These are phyloP conservation scores for Inga leiocalycina DNA, from an alignment of 306 rosid species.

Conservation along the genomic window DNA sequence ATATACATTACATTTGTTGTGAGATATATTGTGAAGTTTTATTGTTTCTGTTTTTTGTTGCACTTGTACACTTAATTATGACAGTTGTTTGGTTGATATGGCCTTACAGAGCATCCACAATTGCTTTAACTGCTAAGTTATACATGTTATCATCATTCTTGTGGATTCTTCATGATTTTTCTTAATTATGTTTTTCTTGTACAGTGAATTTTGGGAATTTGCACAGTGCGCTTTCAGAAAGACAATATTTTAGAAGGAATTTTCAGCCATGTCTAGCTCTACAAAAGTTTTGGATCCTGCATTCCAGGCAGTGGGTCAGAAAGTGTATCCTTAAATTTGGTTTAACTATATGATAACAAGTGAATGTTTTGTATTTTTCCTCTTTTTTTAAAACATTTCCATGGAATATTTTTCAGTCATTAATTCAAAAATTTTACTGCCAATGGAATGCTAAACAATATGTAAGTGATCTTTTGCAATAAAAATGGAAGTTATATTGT, in stretches of 20 bases:
- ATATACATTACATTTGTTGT: conserved; percentile 13
- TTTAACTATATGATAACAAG: conserved; percentile 33
- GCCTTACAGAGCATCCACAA: conserved; percentile 20
- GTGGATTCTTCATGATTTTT: conserved; percentile 18
- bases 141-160: conserved; percentile 25
- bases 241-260: conserved; percentile 39
- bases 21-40: background rate
- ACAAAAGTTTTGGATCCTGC: conserved; percentile 93
- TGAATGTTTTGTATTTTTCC: conserved; percentile 1
- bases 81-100: conserved; percentile 13
- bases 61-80: conserved; percentile 12
- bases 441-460: conserved; percentile 10
- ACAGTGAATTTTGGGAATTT: conserved; percentile 47
- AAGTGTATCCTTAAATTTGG: conserved; percentile 76
- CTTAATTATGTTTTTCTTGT: conserved; percentile 31
- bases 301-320: conserved; percentile 97
- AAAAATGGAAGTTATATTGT: conserved; percentile 30
- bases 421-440: conserved; percentile 8
- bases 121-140: conserved; percentile 21
- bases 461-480: conserved; percentile 24
- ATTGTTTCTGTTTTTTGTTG: conserved; percentile 13
- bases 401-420: background rate
- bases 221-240: conserved; percentile 38
- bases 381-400: background rate
- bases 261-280: conserved; percentile 82